phyloP scores from a whole-genome alignment of 192 early-diverging fungal genomes.

The Gaertneriomyces sp. region DNA sequence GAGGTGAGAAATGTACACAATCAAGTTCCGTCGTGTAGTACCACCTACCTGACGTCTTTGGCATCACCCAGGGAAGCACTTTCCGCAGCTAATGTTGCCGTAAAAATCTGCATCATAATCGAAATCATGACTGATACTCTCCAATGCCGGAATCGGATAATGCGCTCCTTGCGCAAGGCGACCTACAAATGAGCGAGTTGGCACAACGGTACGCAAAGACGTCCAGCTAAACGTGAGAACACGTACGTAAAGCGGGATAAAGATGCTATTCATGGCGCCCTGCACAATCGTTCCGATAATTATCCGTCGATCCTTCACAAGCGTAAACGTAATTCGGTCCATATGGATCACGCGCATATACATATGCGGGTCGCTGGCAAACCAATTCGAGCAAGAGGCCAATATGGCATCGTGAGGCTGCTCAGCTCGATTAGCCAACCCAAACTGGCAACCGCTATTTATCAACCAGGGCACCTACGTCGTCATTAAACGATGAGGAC shows the following conservation, averaged over 20 bases:
- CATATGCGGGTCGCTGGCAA: too few species aligned
- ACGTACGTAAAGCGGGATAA: slow-evolving; percentile 4
- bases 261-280: background rate
- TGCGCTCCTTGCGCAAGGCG: slow-evolving; percentile 1
- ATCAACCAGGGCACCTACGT: too few species aligned
- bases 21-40: background rate
- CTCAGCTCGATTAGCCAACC: too few species aligned
- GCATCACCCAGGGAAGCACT: too few species aligned
- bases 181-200: background rate
- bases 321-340: too few species aligned
- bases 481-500: too few species aligned
- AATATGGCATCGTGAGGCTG: too few species aligned
- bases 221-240: background rate
- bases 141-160: slow-evolving; percentile 6
- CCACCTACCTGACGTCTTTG: background rate
- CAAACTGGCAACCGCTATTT: too few species aligned
- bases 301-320: background rate
- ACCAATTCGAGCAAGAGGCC: too few species aligned
- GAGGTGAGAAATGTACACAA: background rate
- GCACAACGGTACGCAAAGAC: background rate
- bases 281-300: background rate
- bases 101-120: background rate
- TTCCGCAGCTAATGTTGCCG: background rate
- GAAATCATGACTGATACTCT: background rate
- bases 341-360: too few species aligned